Base-by-base conservation (phyloP, 306 rosid species). In the Parietaria judaica region DNA sequence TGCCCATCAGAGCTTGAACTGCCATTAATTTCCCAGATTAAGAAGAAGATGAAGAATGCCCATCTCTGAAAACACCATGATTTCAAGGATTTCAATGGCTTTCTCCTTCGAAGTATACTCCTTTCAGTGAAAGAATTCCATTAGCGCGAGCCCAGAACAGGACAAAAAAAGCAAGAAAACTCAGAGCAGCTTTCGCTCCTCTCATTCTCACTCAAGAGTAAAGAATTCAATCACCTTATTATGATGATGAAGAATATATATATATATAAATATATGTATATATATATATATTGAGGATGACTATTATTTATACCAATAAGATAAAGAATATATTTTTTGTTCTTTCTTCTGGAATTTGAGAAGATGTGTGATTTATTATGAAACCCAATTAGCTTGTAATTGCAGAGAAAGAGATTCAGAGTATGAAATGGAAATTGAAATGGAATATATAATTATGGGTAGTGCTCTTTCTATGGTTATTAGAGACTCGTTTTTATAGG, bases 1-100 rank as follows among this genome's bases (percentile, higher is more conserved):
- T 84, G 35, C 77, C 78, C 88, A 94, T 94, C 64, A 94, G 72
- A 74, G 99, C 99, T 88, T 88, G 94, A 54, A 94, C 99, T 94
- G 75, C 67, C 65, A 63, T 44, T 10, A 70, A 1, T 54, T 23
- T 71, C 63, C 70, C 14, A 52, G 23, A 23, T 23, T 23, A 23
- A 23, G 31, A 23, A 23, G 31, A 23, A 23, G 31, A 23, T 23
- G 31, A 23, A 23, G 31, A 23, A 23, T 23, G 31, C 31, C 31
- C 31, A 23, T 23, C 31, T 23, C 61, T 37, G 54, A 47, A 12
- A 7, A 62, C 44, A 15, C 1, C 56, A 72, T 50, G 31, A 23
- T 23, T 23, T 23, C 17, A 53, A 46, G 23, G 44, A 50, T 72
- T 23, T 82, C 3, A 49, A 49, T 49, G 10, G 5, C 53, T 49